A percentile compares a stretch with the other conserved stretches of the same genome.
These are phyloP conservation scores for Sodiomyces alkalinus DNA, from an alignment of 2,329 filamentous ascomycete species.

Conservation along the genomic window DNA sequence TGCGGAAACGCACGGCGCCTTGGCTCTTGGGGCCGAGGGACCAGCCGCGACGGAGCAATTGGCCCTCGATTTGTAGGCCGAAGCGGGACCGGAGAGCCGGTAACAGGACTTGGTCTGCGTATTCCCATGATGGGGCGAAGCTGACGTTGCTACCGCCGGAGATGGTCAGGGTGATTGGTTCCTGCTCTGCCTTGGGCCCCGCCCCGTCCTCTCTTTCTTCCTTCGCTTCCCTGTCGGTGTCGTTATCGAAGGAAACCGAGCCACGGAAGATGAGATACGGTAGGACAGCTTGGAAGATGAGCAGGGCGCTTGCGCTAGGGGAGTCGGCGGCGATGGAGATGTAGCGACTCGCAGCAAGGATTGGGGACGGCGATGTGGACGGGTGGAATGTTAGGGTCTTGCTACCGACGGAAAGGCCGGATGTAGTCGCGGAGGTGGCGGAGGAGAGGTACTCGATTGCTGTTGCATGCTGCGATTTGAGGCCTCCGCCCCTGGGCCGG, in stretches of 20 bases:
- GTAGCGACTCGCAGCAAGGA: conserved; percentile 23
- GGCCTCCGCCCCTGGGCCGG: conserved; percentile 15
- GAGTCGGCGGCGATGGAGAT: conserved; percentile 35
- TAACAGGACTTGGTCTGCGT: conserved; percentile 44
- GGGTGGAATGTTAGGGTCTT: conserved; percentile 32
- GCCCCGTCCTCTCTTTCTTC: too few species aligned
- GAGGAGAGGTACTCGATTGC: conserved; percentile 37
- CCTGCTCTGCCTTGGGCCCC: too few species aligned
- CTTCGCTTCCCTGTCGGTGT: too few species aligned
- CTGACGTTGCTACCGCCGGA: conserved; percentile 44
- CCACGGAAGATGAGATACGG: conserved; percentile 44
- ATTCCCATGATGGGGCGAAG: conserved; percentile 44
- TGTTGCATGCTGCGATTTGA: conserved; percentile 45
- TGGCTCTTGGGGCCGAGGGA: conserved; percentile 22
- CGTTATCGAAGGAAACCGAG: conserved; percentile 27
- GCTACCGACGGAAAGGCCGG: conserved; percentile 35
- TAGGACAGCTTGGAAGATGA: conserved; percentile 45
- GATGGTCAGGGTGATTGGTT: conserved; percentile 32
- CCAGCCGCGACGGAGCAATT: conserved; percentile 35
- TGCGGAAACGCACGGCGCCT: conserved; percentile 28
- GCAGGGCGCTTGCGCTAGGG: conserved; percentile 34
- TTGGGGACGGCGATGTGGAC: conserved; percentile 18
- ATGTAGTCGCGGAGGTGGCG: conserved; percentile 32
- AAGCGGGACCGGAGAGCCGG: conserved; percentile 37
- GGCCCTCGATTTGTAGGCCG: conserved; percentile 28